phyloP scores from a whole-genome alignment of 2,329 filamentous ascomycete species.

The Polychaeton citri region DNA sequence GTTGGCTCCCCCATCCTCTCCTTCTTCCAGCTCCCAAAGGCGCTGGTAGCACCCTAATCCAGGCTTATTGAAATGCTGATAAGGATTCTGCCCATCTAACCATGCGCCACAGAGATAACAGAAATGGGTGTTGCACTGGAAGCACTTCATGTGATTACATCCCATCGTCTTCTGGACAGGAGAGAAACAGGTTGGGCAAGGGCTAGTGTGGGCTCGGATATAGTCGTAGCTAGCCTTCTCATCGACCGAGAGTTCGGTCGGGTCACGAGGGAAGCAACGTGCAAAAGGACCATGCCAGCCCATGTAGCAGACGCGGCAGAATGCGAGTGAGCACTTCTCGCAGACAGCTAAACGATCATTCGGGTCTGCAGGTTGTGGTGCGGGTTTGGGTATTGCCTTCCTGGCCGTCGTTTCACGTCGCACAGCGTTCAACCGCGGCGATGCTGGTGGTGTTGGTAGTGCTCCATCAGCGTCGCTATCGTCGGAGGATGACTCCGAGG shows the following conservation, averaged over 20 bases:
- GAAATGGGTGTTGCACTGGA: conserved; percentile 79
- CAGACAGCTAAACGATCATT: conserved; percentile 65
- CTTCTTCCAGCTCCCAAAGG: conserved; percentile 78
- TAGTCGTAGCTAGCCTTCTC: conserved; percentile 82
- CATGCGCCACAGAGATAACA: conserved; percentile 90
- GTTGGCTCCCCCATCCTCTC: conserved; percentile 45
- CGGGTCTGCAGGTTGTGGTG: conserved; percentile 12
- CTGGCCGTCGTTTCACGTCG: conserved; percentile 2
- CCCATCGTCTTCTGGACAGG: conserved; percentile 83
- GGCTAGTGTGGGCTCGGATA: conserved; percentile 64
- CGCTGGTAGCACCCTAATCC: conserved; percentile 63
- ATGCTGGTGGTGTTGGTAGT: neutral
- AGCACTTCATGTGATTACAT: conserved; percentile 96
- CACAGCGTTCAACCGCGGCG: neutral
- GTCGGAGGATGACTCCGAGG: conserved; percentile 20
- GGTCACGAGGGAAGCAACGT: conserved; percentile 53
- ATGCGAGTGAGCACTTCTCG: conserved; percentile 78
- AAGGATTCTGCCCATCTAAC: conserved; percentile 69
- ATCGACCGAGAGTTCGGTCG: conserved; percentile 63
- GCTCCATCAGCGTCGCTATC: conserved; percentile 12
- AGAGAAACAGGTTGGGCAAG: conserved; percentile 76
- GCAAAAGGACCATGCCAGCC: conserved; percentile 90
- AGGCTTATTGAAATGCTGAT: conserved; percentile 71
- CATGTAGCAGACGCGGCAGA: conserved; percentile 61
- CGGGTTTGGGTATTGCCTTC: conserved; percentile 8